Percentiles rank a stretch among this genome's conserved stretches.
These are phyloP conservation scores for Solanum stenotomum DNA, from an alignment of 257 asterid genomes.

Conservation along the genomic window DNA sequence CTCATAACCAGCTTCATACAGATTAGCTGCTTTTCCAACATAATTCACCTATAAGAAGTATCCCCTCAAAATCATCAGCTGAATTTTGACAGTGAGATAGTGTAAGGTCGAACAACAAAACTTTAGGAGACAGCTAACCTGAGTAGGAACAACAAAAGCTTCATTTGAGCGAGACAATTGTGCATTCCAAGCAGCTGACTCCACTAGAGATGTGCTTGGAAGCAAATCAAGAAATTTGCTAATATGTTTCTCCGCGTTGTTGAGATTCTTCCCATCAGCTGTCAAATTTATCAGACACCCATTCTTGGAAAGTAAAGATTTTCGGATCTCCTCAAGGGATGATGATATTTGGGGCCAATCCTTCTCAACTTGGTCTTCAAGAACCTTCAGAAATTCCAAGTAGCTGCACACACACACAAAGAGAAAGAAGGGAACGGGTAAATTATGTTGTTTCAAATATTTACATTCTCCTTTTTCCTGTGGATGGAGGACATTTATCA, in stretches of 20 bases:
- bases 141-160: conserved; percentile 94
- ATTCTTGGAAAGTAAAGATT: conserved; percentile 57
- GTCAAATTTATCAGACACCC: conserved; percentile 86
- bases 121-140: conserved; percentile 37
- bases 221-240: conserved; percentile 80
- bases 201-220: conserved; percentile 51
- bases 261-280: conserved; percentile 72
- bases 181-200: conserved; percentile 50
- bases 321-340: conserved; percentile 89
- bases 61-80: neutral
- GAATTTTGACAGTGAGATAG: neutral
- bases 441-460: neutral
- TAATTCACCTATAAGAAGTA: conserved; percentile 66
- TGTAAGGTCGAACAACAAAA: neutral
- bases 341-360: conserved; percentile 79
- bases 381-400: conserved; percentile 72
- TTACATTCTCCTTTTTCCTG: neutral
- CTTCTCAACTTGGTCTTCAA: conserved; percentile 70
- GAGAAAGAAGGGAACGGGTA: neutral
- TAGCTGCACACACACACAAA: conserved; percentile 47
- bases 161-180: conserved; percentile 68
- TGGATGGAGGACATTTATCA: neutral
- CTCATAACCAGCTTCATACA: conserved; percentile 80
- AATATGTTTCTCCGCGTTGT: conserved; percentile 53
- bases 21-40: conserved; percentile 97